Base-by-base conservation (phyloP, 768 basidiomycete genomes). In the Dacryopinax primogenitus region DNA sequence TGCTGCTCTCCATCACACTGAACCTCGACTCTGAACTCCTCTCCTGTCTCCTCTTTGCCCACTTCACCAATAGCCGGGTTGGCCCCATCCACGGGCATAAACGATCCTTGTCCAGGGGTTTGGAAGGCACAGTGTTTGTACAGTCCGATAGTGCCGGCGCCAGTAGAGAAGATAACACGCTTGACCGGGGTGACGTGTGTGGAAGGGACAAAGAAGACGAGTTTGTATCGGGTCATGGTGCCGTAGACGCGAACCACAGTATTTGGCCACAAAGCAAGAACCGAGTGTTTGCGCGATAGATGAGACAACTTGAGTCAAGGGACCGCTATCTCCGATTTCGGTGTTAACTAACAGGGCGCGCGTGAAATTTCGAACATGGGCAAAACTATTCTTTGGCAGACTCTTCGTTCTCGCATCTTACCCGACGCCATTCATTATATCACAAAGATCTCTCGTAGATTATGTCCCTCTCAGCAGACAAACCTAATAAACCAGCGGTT, bases 121-220 rank as follows among this genome's bases (percentile, higher is more conserved):
- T 81, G 72, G 70, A 84, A 85, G n/a, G 83, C 83, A 68, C 79
- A 82, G 62, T 77, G 76, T 45, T 80, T 77, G 69, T 83, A 82
- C 13, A 80, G 70, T 37, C 82, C 82, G 26, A 83, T 80, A 63
- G 78, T 78, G n/a, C 81, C 83, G 3, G 82, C 71, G 36, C 74
- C 69, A 23, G 72, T 76, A n/a, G 71, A 64, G 71, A 84, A 83
- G 13, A 83, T 72, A 65, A 78, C 77, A 58, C 75, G 71, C n/a
- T 83, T 72, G 62, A 80, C 75, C 3, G 66, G 66, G 32, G 73
- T 72, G 0, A 82, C 83, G 65, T 74, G 72, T 3, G 75, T 63
- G 6, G 73, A 73, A 3, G 83, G 82, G 51, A 76, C 71, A 69
- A 83, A 83, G 71, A 84, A 83, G 6, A 83, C 77, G 39, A 84